A percentile compares a stretch with the other conserved stretches of the same genome.
Evolutionary conservation across 768 basidiomycete species (phyloP).

Genomic region (Imleria badia): DNA sequence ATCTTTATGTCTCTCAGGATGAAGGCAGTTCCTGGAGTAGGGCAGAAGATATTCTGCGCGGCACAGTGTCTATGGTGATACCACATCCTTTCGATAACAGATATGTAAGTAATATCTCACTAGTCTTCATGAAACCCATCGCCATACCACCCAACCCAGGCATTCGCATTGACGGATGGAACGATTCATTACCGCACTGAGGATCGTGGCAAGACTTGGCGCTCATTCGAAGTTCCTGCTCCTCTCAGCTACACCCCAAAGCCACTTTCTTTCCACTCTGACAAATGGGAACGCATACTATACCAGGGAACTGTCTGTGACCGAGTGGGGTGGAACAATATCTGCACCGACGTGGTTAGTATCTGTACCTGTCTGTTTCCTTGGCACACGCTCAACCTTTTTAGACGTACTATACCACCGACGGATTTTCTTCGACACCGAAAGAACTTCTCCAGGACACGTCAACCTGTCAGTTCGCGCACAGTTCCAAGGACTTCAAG

Average conservation of each 20-base stretch:
- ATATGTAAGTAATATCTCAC: conserved; percentile 47
- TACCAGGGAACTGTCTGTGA: conserved; percentile 76
- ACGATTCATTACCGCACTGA: conserved; percentile 83
- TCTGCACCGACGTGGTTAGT: conserved; percentile 72
- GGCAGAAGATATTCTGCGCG: conserved; percentile 51
- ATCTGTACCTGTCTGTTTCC: neutral
- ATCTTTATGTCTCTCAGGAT: conserved; percentile 76
- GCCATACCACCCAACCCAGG: conserved; percentile 45
- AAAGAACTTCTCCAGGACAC: conserved; percentile 67
- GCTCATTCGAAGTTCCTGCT: conserved; percentile 71
- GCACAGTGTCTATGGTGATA: conserved; percentile 68
- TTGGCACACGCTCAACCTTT: conserved; percentile 8
- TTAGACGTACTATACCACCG: conserved; percentile 87
- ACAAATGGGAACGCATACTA: conserved; percentile 73
- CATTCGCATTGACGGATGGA: conserved; percentile 79
- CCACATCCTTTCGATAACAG: conserved; percentile 84
- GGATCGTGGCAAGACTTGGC: conserved; percentile 88
- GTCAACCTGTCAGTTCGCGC: conserved; percentile 83
- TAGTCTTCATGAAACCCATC: neutral
- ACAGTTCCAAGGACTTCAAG: conserved; percentile 81
- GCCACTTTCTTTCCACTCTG: conserved; percentile 88
- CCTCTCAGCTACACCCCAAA: conserved; percentile 40
- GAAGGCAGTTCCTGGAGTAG: conserved; percentile 77
- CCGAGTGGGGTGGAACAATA: conserved; percentile 46
- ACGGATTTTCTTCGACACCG: conserved; percentile 68